Percentiles rank a stretch among this genome's conserved stretches.
These are phyloP conservation scores for Caloboletus firmus DNA, from an alignment of 1,284 basidiomycete genomes.

Conservation along the genomic window DNA sequence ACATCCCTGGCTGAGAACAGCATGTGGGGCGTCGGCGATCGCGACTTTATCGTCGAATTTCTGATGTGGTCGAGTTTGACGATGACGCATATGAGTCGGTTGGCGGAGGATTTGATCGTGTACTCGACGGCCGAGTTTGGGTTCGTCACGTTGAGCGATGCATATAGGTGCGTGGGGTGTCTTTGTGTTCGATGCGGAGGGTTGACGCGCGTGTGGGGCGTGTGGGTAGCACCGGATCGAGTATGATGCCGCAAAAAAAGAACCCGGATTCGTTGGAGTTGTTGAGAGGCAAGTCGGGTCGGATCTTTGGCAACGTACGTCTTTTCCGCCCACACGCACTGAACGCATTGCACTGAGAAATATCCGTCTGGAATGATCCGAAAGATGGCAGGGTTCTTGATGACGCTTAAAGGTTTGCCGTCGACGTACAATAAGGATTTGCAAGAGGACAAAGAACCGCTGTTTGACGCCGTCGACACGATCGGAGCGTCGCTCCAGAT, in stretches of 20 bases:
- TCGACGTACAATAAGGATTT: slow-evolving; percentile 99
- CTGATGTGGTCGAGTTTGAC: slow-evolving; percentile 94
- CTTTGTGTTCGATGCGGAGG: background rate
- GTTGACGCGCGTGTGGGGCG: background rate
- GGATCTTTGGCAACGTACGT: slow-evolving; percentile 87
- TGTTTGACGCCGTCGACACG: slow-evolving; percentile 94
- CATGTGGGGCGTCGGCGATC: slow-evolving; percentile 92
- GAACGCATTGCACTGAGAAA: background rate
- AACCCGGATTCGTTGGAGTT: slow-evolving; percentile 97
- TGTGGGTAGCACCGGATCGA: slow-evolving; percentile 83
- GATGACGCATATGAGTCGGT: slow-evolving; percentile 90
- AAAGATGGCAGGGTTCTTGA: slow-evolving; percentile 96
- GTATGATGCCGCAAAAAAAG: slow-evolving; percentile 99
- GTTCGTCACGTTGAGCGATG: slow-evolving; percentile 92
- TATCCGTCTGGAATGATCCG: background rate
- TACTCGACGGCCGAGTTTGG: slow-evolving; percentile 98
- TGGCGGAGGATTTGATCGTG: slow-evolving; percentile 96
- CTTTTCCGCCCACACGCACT: background rate
- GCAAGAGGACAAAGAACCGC: slow-evolving; percentile 97
- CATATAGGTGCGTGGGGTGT: slow-evolving; percentile 73
- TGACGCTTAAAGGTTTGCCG: slow-evolving; percentile 96
- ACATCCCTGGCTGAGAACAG: slow-evolving; percentile 87
- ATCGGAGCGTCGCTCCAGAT: slow-evolving; percentile 89
- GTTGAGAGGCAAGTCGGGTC: slow-evolving; percentile 91
- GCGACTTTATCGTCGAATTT: slow-evolving; percentile 97